Conservation (phyloP, 257 asterid species). For the Perilla frutescens region DNA sequence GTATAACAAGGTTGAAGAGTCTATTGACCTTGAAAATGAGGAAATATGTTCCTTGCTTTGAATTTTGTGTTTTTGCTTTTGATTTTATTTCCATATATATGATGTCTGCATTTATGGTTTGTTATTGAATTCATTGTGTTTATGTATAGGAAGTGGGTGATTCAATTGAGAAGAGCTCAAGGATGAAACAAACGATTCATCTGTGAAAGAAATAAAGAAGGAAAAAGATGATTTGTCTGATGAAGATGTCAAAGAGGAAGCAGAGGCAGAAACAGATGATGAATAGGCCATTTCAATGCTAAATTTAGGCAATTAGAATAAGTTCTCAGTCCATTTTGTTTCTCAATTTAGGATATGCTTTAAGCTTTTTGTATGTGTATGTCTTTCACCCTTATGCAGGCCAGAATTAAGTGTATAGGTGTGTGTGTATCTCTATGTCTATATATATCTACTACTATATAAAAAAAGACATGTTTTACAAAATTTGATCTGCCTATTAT, state of each 20-base stretch:
- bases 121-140: background rate
- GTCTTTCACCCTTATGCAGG: no score
- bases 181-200: constrained; percentile 37
- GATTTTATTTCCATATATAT: no score
- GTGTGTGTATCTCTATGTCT: no score
- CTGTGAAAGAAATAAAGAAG: constrained; percentile 31
- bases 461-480: no score
- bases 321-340: constrained; percentile 35
- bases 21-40: no score
- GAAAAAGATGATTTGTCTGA: constrained; percentile 19
- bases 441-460: no score
- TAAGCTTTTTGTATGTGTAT: constrained; percentile 52
- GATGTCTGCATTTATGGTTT: background rate
- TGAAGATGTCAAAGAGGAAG: constrained; percentile 39
- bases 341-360: constrained; percentile 19
- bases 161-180: constrained; percentile 33
- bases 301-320: constrained; percentile 10
- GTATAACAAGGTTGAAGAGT: constrained; percentile 49
- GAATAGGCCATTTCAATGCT: constrained; percentile 35
- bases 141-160: constrained; percentile 45
- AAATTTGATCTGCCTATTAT: no score
- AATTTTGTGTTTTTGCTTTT: background rate
- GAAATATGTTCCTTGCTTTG: constrained; percentile 36
- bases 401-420: no score
- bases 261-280: constrained; percentile 48